Evolutionary conservation across 2,329 filamentous ascomycete species (phyloP).

Genomic region (Chaetoscypha palmicola): DNA sequence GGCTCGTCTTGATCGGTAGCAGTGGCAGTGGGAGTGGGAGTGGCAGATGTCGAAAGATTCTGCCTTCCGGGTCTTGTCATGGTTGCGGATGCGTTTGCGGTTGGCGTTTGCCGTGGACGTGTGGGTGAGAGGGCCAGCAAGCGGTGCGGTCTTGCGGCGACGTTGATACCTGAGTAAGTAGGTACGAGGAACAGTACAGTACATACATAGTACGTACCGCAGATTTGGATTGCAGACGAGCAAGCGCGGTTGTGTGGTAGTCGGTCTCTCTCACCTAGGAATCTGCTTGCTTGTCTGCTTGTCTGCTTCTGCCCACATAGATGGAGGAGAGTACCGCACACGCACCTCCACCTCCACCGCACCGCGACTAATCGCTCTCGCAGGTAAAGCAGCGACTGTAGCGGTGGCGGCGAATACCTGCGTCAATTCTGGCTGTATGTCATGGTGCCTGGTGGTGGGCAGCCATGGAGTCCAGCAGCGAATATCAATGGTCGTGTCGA

Average conservation of each 20-base stretch:
- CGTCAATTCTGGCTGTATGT: neutral
- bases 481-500: constrained; percentile 5
- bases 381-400: constrained; percentile 1
- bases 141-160: too few species aligned
- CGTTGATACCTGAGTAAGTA: too few species aligned
- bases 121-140: constrained; percentile 6
- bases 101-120: constrained; percentile 7
- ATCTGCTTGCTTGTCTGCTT: too few species aligned
- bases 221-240: too few species aligned
- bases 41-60: constrained; percentile 8
- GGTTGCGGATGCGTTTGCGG: neutral
- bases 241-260: constrained; percentile 31
- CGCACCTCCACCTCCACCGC: too few species aligned
- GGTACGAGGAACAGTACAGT: too few species aligned
- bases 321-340: too few species aligned
- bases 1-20: neutral
- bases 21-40: neutral
- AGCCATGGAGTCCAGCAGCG: neutral
- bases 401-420: constrained; percentile 2
- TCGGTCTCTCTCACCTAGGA: too few species aligned
- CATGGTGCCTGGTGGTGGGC: constrained; percentile 5
- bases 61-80: constrained; percentile 15
- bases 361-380: neutral
- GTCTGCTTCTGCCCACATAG: too few species aligned
- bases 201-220: too few species aligned